These are phyloP conservation scores for Venturia effusa DNA, from an alignment of 2,329 filamentous ascomycete genomes.

Conservation along the genomic window DNA sequence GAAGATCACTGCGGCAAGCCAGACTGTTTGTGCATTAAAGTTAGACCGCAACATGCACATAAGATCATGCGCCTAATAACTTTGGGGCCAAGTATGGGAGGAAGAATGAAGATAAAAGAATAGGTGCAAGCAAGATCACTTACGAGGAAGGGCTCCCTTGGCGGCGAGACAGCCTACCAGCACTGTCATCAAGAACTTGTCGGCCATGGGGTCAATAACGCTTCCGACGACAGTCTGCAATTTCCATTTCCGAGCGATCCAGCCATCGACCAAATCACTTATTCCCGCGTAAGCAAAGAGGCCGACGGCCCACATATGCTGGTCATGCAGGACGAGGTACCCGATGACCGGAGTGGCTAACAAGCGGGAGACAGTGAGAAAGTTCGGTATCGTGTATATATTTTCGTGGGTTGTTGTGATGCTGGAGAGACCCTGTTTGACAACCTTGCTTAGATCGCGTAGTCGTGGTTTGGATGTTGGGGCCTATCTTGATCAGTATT, in stretches of 20 bases:
- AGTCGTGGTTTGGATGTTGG: neutral
- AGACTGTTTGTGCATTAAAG: conserved; percentile 41
- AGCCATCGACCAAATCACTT: conserved; percentile 88
- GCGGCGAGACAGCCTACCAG: conserved; percentile 74
- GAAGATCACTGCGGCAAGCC: conserved; percentile 81
- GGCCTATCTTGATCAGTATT: neutral
- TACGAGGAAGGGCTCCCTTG: conserved; percentile 72
- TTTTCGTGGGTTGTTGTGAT: conserved; percentile 56
- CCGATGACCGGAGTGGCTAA: conserved; percentile 74
- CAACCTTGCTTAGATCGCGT: neutral
- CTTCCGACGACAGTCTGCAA: conserved; percentile 89
- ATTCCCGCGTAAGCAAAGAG: conserved; percentile 89
- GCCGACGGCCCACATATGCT: conserved; percentile 65
- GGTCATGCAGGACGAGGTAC: conserved; percentile 76
- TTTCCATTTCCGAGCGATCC: conserved; percentile 80
- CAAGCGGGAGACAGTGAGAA: conserved; percentile 80
- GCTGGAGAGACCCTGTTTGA: conserved; percentile 9
- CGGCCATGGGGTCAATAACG: conserved; percentile 92
- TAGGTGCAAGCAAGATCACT: conserved; percentile 20
- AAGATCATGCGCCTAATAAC: neutral
- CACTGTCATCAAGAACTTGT: conserved; percentile 93
- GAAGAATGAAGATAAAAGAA: neutral
- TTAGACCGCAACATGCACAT: neutral
- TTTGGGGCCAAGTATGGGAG: neutral
- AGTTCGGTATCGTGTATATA: conserved; percentile 93